Evolutionary conservation across 108 stramenopile species (phyloP).

Genomic region (Thalassiosira profunda): DNA sequence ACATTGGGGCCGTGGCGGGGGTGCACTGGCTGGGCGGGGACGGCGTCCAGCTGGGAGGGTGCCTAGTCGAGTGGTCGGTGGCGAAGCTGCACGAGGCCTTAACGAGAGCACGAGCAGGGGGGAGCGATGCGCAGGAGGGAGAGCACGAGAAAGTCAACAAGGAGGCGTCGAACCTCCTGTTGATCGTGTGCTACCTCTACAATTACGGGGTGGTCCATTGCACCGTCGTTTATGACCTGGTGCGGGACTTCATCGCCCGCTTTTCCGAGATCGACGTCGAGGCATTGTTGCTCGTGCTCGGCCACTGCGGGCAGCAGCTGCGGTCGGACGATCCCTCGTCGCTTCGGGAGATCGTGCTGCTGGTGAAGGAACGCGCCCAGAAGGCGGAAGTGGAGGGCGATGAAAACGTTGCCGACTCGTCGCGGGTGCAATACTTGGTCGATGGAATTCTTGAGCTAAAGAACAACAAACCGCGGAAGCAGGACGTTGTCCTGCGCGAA

Average conservation of each 20-base stretch:
- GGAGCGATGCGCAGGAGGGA: slow-evolving; percentile 11
- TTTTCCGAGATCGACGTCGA: slow-evolving; percentile 91
- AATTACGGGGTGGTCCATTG: slow-evolving; percentile 91
- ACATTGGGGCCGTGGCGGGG: slow-evolving; percentile 75
- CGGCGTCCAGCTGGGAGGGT: slow-evolving; percentile 75
- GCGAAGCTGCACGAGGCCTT: slow-evolving; percentile 42
- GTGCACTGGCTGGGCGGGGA: slow-evolving; percentile 87
- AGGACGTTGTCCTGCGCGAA: slow-evolving; percentile 72
- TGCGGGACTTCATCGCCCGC: slow-evolving; percentile 82
- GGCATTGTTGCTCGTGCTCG: slow-evolving; percentile 83
- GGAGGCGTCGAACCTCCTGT: slow-evolving; percentile 76
- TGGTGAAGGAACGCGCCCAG: slow-evolving; percentile 77
- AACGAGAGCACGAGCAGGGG: slow-evolving; percentile 12
- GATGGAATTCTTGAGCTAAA: slow-evolving; percentile 93
- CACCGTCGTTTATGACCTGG: slow-evolving; percentile 89
- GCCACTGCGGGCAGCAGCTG: slow-evolving; percentile 88
- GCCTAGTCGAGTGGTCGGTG: slow-evolving; percentile 68
- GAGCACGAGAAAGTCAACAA: slow-evolving; percentile 57
- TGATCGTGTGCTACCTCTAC: slow-evolving; percentile 94
- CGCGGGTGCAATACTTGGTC: slow-evolving; percentile 89
- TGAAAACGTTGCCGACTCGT: slow-evolving; percentile 46
- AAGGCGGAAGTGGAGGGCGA: slow-evolving; percentile 12
- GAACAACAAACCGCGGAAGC: slow-evolving; percentile 90
- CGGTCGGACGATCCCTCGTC: slow-evolving; percentile 93
- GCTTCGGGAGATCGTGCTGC: slow-evolving; percentile 91